These are phyloP conservation scores for Tuber microsphaerosporum DNA, from an alignment of 495 filamentous ascomycete genomes.

Conservation along the genomic window DNA sequence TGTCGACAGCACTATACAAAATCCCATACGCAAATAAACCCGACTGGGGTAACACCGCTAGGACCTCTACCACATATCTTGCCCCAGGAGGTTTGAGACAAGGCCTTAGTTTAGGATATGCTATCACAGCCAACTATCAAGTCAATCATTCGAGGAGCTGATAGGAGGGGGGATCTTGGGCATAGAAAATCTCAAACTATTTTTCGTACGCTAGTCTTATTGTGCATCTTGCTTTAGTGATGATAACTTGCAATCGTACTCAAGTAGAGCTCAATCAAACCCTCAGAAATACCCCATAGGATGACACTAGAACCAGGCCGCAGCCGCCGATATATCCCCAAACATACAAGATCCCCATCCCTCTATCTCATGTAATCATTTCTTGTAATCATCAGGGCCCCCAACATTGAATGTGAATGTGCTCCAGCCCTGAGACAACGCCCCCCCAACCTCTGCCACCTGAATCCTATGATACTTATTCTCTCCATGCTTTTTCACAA, in stretches of 20 bases:
- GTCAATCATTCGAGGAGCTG: neutral
- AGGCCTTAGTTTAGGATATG: neutral
- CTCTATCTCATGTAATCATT: neutral
- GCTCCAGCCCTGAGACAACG: neutral
- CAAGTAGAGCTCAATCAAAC: neutral
- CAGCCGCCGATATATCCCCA: neutral
- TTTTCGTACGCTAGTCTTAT: neutral
- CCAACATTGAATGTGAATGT: neutral
- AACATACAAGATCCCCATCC: neutral
- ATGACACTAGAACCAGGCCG: neutral
- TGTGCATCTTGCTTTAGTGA: neutral
- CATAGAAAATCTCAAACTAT: neutral
- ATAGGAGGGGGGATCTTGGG: neutral
- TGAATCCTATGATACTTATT: neutral
- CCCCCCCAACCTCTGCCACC: neutral
- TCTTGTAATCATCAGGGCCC: neutral
- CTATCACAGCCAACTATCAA: neutral
- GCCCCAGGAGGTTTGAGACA: conserved; percentile 27
- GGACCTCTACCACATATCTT: conserved; percentile 61
- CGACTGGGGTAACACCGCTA: conserved; percentile 55
- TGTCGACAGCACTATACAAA: conserved; percentile 48
- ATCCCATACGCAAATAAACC: conserved; percentile 55
- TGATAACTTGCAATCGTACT: neutral
- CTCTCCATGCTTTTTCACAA: neutral
- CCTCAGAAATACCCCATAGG: neutral